A percentile compares a stretch with the other conserved stretches of the same genome.
These are phyloP conservation scores for Pseudogymnoascus sp. DNA, from an alignment of 2,329 filamentous ascomycete genomes.

Conservation along the genomic window DNA sequence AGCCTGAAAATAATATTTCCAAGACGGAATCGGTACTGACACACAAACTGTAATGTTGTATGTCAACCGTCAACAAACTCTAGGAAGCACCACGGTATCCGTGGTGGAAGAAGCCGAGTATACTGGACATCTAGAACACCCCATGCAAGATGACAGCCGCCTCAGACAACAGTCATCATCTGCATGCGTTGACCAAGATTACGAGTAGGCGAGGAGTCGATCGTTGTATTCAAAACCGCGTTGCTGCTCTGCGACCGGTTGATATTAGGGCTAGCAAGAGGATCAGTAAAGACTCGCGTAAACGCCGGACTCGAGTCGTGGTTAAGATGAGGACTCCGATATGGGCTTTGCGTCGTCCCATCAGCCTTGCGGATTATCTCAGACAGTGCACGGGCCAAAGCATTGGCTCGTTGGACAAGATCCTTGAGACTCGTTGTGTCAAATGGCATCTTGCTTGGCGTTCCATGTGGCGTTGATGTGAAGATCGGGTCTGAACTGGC, in stretches of 20 bases:
- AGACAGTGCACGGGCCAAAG: conserved; percentile 51
- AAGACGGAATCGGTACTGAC: not conserved
- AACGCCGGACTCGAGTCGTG: conserved; percentile 60
- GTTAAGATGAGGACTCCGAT: conserved; percentile 38
- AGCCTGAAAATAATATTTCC: conserved; percentile 5
- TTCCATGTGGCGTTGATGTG: conserved; percentile 23
- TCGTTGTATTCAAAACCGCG: conserved; percentile 44
- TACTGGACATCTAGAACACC: not conserved
- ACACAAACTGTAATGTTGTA: not conserved
- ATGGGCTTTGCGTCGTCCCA: conserved; percentile 49
- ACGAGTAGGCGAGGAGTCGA: conserved; percentile 46
- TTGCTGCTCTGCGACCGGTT: conserved; percentile 48
- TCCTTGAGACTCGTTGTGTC: conserved; percentile 63
- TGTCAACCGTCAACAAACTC: not conserved
- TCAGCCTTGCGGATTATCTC: conserved; percentile 54
- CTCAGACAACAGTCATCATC: conserved; percentile 55
- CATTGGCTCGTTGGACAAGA: conserved; percentile 55
- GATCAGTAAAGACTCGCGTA: conserved; percentile 58
- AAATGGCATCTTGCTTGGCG: conserved; percentile 51
- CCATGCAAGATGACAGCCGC: not conserved
- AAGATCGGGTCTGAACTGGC: conserved; percentile 35
- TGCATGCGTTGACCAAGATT: conserved; percentile 49
- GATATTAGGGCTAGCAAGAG: conserved; percentile 46
- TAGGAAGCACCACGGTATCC: not conserved
- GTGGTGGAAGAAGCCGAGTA: not conserved